Evolutionary conservation across 164 flowering plant genomes (phyloP), one percentile per base, ranked within the genome.

Genomic region (Piper betle): DNA sequence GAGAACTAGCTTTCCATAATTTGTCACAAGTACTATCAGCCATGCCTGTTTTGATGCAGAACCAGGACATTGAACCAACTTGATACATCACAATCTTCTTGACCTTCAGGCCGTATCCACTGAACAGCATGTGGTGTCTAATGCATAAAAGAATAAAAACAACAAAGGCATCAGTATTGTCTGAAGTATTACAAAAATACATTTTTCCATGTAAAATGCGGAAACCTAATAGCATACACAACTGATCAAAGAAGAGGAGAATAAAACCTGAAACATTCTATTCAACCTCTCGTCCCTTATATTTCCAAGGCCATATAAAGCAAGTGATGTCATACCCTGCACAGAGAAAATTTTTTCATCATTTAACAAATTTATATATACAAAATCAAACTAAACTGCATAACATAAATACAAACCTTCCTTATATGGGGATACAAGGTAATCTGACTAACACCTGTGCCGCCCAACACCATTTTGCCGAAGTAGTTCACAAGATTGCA

Each of bases 71-170:
- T 93, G 75, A 93, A 90, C 99, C 97, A 93, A 67, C 86, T 92
- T 65, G 97, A 81, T 54, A 85, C 84, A 71, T 82, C 71, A 66
- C 82, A 88, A 3, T 75, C 85, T 72, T 86, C 99, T 71, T 84
- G 92, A 66, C 84, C 73, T 77, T 93, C 97, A 62, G 99, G 96
- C 33, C 93, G 80, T 94, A 88, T 85, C 99, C 99, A 93, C 62
- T 93, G 97, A 19, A 93, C 91, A 68, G 99, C 99, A 84, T 91
- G 97, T 62, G 99, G 99, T 43, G 97, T 93, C 99, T 87, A 69
- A 41, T 15, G 66, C 46, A 68, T 15, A 43, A 74, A 48, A 59
- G 13, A 63, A 53, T 25, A 25, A 25, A 25, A 25, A 25, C 33
- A 25, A 25, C 33, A 25, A 25, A 25, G 33, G 33, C 33, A 25